A percentile compares a stretch with the other conserved stretches of the same genome.
Evolutionary conservation across 2,329 filamentous ascomycete genomes (phyloP).

Genomic region (Amauroascus verrucosus): DNA sequence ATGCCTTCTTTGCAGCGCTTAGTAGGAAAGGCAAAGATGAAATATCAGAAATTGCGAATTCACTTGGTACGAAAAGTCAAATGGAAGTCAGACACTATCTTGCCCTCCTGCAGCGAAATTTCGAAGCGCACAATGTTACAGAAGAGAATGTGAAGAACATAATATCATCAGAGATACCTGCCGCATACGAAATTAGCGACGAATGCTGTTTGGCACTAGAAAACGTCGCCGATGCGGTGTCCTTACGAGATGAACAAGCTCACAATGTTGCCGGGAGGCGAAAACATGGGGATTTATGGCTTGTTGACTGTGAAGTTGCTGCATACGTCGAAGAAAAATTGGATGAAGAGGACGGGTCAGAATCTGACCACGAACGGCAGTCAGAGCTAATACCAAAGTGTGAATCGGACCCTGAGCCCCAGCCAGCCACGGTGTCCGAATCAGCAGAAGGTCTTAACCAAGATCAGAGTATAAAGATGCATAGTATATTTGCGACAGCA

Average conservation of each 20-base stretch:
- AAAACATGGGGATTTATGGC: slow-evolving; percentile 56
- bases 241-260: slow-evolving; percentile 52
- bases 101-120: slow-evolving; percentile 46
- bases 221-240: slow-evolving; percentile 55
- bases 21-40: slow-evolving; percentile 55
- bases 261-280: slow-evolving; percentile 52
- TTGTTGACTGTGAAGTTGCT: slow-evolving; percentile 42
- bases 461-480: slow-evolving; percentile 1
- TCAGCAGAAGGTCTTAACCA: neutral
- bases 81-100: slow-evolving; percentile 65
- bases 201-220: slow-evolving; percentile 59
- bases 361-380: slow-evolving; percentile 17
- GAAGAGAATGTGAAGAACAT: slow-evolving; percentile 30
- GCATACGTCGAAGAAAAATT: slow-evolving; percentile 24
- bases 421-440: neutral
- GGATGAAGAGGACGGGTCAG: slow-evolving; percentile 24
- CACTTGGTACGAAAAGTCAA: slow-evolving; percentile 60
- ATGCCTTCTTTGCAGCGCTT: slow-evolving; percentile 56
- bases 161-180: slow-evolving; percentile 50
- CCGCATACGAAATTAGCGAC: slow-evolving; percentile 60
- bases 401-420: slow-evolving; percentile 21
- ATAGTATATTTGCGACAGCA: slow-evolving; percentile 39
- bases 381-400: neutral
- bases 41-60: slow-evolving; percentile 50
- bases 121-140: slow-evolving; percentile 33